A percentile compares a stretch with the other conserved stretches of the same genome.
phyloP scores from a whole-genome alignment of 129 eudicot species.

The Calendula officinalis region DNA sequence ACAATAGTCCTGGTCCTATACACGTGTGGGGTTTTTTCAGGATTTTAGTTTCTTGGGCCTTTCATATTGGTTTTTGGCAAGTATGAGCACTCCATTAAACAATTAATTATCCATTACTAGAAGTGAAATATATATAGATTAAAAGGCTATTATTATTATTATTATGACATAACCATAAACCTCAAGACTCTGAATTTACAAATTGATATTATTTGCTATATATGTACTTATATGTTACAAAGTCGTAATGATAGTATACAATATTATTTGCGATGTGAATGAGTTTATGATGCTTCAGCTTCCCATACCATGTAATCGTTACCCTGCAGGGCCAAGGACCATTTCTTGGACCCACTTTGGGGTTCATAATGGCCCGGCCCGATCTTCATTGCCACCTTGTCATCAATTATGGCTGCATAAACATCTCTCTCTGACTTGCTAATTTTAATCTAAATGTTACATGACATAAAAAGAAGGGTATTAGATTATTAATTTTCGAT shows the following conservation, averaged over 20 bases:
- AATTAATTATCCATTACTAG: too few relatives aligned
- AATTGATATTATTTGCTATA: not conserved
- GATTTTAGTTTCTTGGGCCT: too few relatives aligned
- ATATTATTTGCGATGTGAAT: not conserved
- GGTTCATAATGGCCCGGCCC: slow-evolving; percentile 95
- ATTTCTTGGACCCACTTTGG: slow-evolving; percentile 48
- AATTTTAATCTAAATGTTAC: slow-evolving; percentile 51
- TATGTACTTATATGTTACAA: not conserved
- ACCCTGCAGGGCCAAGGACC: slow-evolving; percentile 77
- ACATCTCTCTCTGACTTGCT: slow-evolving; percentile 83
- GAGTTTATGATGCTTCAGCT: slow-evolving; percentile 57
- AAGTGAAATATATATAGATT: too few relatives aligned
- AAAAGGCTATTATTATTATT: too few relatives aligned
- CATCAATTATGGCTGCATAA: slow-evolving; percentile 85
- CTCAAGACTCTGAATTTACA: not conserved
- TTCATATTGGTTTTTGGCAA: too few relatives aligned
- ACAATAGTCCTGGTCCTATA: too few relatives aligned
- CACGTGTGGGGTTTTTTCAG: too few relatives aligned
- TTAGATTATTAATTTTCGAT: not conserved
- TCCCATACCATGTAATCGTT: slow-evolving; percentile 92
- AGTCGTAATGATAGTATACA: slow-evolving; percentile 2
- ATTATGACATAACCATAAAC: too few relatives aligned
- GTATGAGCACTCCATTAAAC: too few relatives aligned
- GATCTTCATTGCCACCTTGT: slow-evolving; percentile 83
- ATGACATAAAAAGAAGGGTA: slow-evolving; percentile 1